Evolutionary conservation across 352 stramenopile genomes (phyloP), one percentile per base, ranked within the genome.

Genomic region (Phytophthora fragariaefolia): DNA sequence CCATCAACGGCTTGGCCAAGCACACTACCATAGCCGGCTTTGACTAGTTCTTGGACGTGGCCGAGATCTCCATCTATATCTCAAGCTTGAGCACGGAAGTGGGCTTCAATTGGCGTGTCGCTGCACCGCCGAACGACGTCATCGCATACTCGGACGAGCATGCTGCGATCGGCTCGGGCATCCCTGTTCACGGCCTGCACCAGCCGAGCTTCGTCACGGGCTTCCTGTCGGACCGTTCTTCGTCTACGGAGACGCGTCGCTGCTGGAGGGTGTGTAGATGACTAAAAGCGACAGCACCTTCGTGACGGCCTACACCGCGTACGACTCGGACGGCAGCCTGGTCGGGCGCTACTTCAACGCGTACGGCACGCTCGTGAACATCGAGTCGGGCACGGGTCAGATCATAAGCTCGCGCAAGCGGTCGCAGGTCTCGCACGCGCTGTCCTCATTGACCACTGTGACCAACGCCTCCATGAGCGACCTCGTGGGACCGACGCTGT

Each of bases 201-300:
- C 69, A 78, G 40, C 55, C 88, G 48, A 80, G 77, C 56, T 93
- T 92, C 64, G 76, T 80, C 62, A 79, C 63, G 24, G 85, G 85
- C 43, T 89, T 93, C 61, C 47, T 92, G 26, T 79, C 82, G 32
- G 92, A 84, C 83, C 85, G n/a, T 65, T 89, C 58, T 93, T 80
- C 61, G 59, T 93, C 18, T 85, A 81, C 55, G 80, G 83, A 3
- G 67, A 91, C 64, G 63, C 63, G 20, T 77, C 74, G 23, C 56
- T 93, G 36, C 65, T 74, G 1, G 63, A 76, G 2, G 58, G 27
- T 13, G 74, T 93, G n/a, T 57, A 80, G 43, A 83, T 93, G 67
- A 93, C 85, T 28, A 83, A 79, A 47, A 45, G 32, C 6, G 58
- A 93, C 48, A 82, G 84, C 34, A 73, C 69, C 7, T 26, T 78